A percentile compares a stretch with the other conserved stretches of the same genome.
Conservation (phyloP, 108 stramenopile genomes). For the Cylindrotheca closterium region DNA sequence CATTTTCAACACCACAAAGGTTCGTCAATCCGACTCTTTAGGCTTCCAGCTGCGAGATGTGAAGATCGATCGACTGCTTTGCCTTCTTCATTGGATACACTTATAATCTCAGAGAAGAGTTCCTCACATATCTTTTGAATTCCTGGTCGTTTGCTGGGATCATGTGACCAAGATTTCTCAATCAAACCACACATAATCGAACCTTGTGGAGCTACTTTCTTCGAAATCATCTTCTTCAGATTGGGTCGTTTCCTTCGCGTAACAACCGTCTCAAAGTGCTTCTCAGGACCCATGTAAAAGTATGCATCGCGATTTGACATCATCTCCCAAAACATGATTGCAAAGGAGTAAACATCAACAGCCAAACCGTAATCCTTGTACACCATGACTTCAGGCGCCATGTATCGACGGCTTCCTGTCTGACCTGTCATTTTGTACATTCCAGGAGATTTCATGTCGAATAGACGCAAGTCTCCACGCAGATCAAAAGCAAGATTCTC, state of each 20-base stretch:
- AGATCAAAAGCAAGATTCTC: constrained; percentile 69
- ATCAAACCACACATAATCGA: constrained; percentile 10
- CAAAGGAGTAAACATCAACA: constrained; percentile 46
- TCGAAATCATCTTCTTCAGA: not conserved
- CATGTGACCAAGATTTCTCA: constrained; percentile 18
- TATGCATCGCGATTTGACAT: constrained; percentile 34
- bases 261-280: constrained; percentile 53
- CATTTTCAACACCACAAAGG: no score
- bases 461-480: constrained; percentile 56
- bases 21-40: constrained; percentile 17
- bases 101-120: constrained; percentile 1
- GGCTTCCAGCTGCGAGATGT: constrained; percentile 13
- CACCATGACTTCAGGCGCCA: constrained; percentile 65
- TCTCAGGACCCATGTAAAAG: constrained; percentile 19
- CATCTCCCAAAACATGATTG: constrained; percentile 49
- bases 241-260: constrained; percentile 32
- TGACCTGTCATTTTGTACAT: constrained; percentile 29
- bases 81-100: not conserved
- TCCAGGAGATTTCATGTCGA: constrained; percentile 43
- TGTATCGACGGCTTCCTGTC: constrained; percentile 34
- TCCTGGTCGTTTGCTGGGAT: constrained; percentile 33
- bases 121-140: constrained; percentile 28
- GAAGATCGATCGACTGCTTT: constrained; percentile 6
- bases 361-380: constrained; percentile 39
- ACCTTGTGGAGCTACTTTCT: constrained; percentile 5